phyloP scores from a whole-genome alignment of 2,329 filamentous ascomycete species.

The Fusarium falciforme region DNA sequence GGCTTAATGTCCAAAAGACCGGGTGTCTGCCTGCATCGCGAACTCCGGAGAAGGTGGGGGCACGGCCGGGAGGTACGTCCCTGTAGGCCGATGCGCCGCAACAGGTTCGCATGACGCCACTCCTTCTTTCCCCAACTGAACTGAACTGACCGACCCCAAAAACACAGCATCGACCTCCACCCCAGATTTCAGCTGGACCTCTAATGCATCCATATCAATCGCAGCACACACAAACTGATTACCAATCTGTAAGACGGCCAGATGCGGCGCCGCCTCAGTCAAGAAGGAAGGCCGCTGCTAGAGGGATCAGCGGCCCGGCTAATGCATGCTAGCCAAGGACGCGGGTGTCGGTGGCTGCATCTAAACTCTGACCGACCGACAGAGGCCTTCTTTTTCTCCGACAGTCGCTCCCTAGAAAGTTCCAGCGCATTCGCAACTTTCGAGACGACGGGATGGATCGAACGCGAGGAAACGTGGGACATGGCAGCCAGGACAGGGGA shows the following conservation, averaged over 20 bases:
- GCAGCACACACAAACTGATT: slow-evolving; percentile 30
- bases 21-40: not conserved
- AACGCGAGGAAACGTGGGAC: not conserved
- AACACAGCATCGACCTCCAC: not conserved
- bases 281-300: slow-evolving; percentile 10
- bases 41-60: slow-evolving; percentile 20
- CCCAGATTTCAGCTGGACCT: slow-evolving; percentile 25
- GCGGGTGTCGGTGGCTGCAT: slow-evolving; percentile 24
- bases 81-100: not conserved
- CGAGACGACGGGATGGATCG: not conserved
- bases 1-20: not conserved
- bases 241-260: slow-evolving; percentile 31
- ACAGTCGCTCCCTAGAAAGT: slow-evolving; percentile 31
- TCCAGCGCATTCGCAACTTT: slow-evolving; percentile 35
- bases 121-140: slow-evolving; percentile 1
- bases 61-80: slow-evolving; percentile 5
- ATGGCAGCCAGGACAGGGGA: not conserved
- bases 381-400: slow-evolving; percentile 7
- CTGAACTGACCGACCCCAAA: not conserved
- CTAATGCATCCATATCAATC: slow-evolving; percentile 23
- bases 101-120: slow-evolving; percentile 25
- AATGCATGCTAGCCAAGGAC: slow-evolving; percentile 5
- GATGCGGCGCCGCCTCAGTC: slow-evolving; percentile 6
- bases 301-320: slow-evolving; percentile 33
- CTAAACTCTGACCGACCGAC: slow-evolving; percentile 36